Evolutionary conservation across 1,284 basidiomycete genomes (phyloP).

Genomic region (Mycena citricolor): DNA sequence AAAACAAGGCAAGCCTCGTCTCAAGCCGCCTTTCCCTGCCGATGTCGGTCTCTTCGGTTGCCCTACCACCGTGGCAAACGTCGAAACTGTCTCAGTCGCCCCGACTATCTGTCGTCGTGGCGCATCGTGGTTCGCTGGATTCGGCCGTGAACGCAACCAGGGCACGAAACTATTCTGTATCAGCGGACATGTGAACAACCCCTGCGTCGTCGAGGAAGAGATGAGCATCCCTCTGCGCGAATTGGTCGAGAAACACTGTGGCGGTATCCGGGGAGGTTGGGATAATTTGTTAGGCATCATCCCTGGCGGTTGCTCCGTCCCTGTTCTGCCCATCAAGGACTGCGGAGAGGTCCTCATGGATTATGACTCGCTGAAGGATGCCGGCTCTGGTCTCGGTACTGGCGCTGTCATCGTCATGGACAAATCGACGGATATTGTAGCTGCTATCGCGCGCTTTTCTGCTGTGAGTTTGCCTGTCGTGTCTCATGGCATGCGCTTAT

Average conservation of each 20-base stretch:
- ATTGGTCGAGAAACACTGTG: slow-evolving; percentile 95
- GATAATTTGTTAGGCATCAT: slow-evolving; percentile 94
- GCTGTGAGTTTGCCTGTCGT: slow-evolving; percentile 37
- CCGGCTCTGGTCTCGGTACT: slow-evolving; percentile 92
- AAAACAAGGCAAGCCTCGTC: slow-evolving; percentile 96
- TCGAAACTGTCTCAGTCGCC: slow-evolving; percentile 96
- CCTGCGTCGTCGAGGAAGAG: slow-evolving; percentile 97
- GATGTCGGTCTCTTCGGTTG: slow-evolving; percentile 97
- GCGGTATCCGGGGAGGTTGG: slow-evolving; percentile 94
- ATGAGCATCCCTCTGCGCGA: slow-evolving; percentile 97
- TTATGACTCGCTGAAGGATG: slow-evolving; percentile 96
- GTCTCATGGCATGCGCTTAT: slow-evolving; percentile 6
- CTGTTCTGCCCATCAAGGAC: slow-evolving; percentile 83
- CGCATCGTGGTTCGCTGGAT: slow-evolving; percentile 88
- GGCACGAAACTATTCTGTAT: slow-evolving; percentile 97
- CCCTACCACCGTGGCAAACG: slow-evolving; percentile 96
- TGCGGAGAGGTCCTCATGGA: slow-evolving; percentile 94
- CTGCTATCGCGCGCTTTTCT: slow-evolving; percentile 93
- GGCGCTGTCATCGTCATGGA: slow-evolving; percentile 99
- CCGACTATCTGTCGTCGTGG: slow-evolving; percentile 96
- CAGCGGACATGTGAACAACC: slow-evolving; percentile 97
- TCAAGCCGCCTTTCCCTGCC: slow-evolving; percentile 99
- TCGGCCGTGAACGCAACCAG: slow-evolving; percentile 91
- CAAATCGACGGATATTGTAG: slow-evolving; percentile 92
- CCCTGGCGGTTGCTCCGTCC: slow-evolving; percentile 94